phyloP scores from a whole-genome alignment of 805 yeast genomes.

The Zygosaccharomyces rouxii region DNA sequence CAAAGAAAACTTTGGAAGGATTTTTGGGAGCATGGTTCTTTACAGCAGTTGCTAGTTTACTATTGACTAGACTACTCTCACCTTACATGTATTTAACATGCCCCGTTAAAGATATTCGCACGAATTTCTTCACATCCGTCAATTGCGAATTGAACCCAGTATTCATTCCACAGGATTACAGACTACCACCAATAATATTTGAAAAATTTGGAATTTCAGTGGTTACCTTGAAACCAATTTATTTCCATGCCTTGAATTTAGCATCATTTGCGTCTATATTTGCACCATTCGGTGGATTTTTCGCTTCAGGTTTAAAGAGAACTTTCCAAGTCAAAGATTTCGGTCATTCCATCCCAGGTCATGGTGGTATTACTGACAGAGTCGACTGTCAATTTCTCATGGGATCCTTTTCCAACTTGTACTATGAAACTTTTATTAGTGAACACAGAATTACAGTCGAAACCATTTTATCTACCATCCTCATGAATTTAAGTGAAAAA shows the following conservation, averaged over 20 bases:
- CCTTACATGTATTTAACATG: constrained; percentile 76
- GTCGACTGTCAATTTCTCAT: constrained; percentile 96
- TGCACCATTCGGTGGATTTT: constrained; percentile 98
- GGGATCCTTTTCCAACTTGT: constrained; percentile 92
- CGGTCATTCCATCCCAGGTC: constrained; percentile 98
- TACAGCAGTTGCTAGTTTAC: constrained; percentile 69
- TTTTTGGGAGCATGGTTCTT: constrained; percentile 97
- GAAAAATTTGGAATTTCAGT: constrained; percentile 44
- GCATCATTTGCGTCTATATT: constrained; percentile 94
- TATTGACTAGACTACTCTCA: constrained; percentile 60
- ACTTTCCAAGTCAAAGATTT: constrained; percentile 95
- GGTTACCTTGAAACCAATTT: constrained; percentile 74
- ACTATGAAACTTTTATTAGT: constrained; percentile 87
- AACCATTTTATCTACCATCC: constrained; percentile 66
- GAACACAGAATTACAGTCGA: constrained; percentile 68
- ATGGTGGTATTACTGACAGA: constrained; percentile 96
- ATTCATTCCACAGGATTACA: constrained; percentile 75
- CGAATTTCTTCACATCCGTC: constrained; percentile 56
- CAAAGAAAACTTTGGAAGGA: constrained; percentile 97
- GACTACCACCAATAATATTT: constrained; percentile 65
- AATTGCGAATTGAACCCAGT: constrained; percentile 84
- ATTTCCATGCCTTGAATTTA: constrained; percentile 78
- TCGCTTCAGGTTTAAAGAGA: constrained; percentile 95
- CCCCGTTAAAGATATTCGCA: constrained; percentile 68
- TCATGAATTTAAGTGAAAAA: constrained; percentile 60